Percentiles rank a stretch among this genome's conserved stretches.
phyloP scores from a whole-genome alignment of 2,329 filamentous ascomycete species.

The Botrytis byssoidea region DNA sequence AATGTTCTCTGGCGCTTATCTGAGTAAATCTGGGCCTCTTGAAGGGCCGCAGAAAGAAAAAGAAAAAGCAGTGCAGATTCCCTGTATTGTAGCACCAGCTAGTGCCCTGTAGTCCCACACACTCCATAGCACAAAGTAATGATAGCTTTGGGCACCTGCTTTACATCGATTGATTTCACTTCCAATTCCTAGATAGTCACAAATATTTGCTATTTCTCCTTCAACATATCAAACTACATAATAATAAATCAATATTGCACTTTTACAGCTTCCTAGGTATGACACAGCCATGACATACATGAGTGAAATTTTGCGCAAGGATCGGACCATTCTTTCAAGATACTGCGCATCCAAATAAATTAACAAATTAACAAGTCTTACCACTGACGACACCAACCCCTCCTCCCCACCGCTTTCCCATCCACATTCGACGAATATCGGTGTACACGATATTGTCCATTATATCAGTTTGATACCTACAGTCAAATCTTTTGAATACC shows the following conservation, averaged over 20 bases:
- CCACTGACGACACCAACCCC: slow-evolving; percentile 18
- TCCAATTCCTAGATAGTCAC: slow-evolving; percentile 1
- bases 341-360: slow-evolving; percentile 19
- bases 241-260: background rate
- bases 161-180: background rate
- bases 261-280: slow-evolving; percentile 6
- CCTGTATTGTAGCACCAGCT: background rate
- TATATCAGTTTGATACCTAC: background rate
- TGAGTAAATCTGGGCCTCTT: slow-evolving; percentile 16
- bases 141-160: slow-evolving; percentile 18
- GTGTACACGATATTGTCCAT: slow-evolving; percentile 3
- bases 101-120: slow-evolving; percentile 14
- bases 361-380: slow-evolving; percentile 17
- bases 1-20: slow-evolving; percentile 20
- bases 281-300: slow-evolving; percentile 16
- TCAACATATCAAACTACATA: background rate
- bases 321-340: slow-evolving; percentile 17
- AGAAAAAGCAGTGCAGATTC: slow-evolving; percentile 8
- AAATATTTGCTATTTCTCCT: background rate
- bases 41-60: slow-evolving; percentile 13
- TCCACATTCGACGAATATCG: slow-evolving; percentile 7
- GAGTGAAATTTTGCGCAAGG: slow-evolving; percentile 20
- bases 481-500: background rate
- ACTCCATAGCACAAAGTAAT: slow-evolving; percentile 12
- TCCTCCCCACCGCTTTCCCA: slow-evolving; percentile 21